Base-by-base conservation (phyloP, 805 yeast species). In the Yamadazyma tumulicola region DNA sequence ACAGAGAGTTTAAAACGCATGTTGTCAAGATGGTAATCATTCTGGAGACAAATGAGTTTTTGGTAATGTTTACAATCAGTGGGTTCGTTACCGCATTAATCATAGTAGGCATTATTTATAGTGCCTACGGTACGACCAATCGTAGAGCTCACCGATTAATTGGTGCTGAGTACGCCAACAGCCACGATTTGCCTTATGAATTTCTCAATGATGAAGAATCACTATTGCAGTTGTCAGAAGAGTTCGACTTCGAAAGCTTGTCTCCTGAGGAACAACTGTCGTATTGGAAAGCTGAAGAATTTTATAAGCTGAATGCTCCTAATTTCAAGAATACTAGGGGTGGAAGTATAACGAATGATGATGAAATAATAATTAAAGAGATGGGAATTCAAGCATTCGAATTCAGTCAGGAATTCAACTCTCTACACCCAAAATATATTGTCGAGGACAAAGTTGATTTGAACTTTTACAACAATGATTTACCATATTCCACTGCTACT, bases 191-290 rank as follows among this genome's bases (percentile, higher is more conserved):
- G 2, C 71, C 70, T 13, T 52, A 49, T 13, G 71, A 59, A 35
- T 65, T 61, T 38, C 40, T 66, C 16, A 63, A 65, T 38, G 72
- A 66, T 42, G 69, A 64, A 32, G 70, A 64, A 36, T 35, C 62
- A 4, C 49, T 67, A 22, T 37, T 34, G 12, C 57, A 52, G 11
- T 51, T 67, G 32, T 61, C 65, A 4, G 61, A 63, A 11, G 64
- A 61, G 27, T 64, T 47, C 40, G 67, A 63, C 34, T 64, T 57
- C 43, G 50, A 58, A 4, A 41, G 44, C 12, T 48, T 67, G 10
- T 55, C 68, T 1, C 71, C 72, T 4, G 71, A 66, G 38, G 72
- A 67, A 34, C 71, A 64, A 45, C 33, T 48, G 5, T 50, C 61
- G 9, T 66, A 57, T 38, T 34, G 55, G n/a, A 49, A 42, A 35